phyloP scores from a whole-genome alignment of 139 green algal genomes.

The Medakamo hakoo region DNA sequence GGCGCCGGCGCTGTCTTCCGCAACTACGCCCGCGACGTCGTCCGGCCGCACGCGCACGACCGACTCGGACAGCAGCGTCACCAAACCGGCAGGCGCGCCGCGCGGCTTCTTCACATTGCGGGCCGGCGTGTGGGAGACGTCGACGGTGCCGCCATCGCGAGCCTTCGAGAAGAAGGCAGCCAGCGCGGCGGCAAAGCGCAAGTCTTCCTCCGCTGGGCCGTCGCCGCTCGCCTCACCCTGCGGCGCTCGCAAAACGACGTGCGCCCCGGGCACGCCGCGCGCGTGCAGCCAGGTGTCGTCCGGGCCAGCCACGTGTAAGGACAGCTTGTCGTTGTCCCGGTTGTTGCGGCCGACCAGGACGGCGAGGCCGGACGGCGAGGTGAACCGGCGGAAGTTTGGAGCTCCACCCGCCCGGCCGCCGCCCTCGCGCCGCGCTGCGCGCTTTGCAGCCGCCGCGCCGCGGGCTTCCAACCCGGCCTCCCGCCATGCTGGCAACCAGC shows the following conservation, averaged over 20 bases:
- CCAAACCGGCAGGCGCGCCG: too few relatives aligned
- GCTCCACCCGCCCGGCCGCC: not conserved
- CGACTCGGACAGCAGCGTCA: not conserved
- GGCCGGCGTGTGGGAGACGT: conserved; percentile 15
- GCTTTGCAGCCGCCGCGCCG: conserved; percentile 36
- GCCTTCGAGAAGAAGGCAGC: conserved; percentile 53
- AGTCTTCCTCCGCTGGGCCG: conserved; percentile 18
- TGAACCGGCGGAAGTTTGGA: conserved; percentile 31
- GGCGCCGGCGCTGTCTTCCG: too few relatives aligned
- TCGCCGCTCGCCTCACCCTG: not conserved
- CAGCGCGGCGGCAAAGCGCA: conserved; percentile 52
- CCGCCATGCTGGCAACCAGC: too few relatives aligned
- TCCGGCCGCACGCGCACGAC: not conserved
- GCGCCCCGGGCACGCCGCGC: conserved; percentile 33
- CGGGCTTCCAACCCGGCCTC: too few relatives aligned
- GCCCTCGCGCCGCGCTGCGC: too few relatives aligned
- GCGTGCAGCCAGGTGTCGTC: conserved; percentile 78
- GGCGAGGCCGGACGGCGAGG: conserved; percentile 34
- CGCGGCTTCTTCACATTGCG: not conserved
- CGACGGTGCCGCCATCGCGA: conserved; percentile 22
- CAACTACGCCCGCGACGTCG: not conserved
- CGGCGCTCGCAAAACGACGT: conserved; percentile 10
- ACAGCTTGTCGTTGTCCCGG: conserved; percentile 72
- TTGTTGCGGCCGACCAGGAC: conserved; percentile 71
- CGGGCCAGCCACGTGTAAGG: conserved; percentile 31